phyloP scores from a whole-genome alignment of 2,329 filamentous ascomycete species.

The Ambrosiella xylebori region DNA sequence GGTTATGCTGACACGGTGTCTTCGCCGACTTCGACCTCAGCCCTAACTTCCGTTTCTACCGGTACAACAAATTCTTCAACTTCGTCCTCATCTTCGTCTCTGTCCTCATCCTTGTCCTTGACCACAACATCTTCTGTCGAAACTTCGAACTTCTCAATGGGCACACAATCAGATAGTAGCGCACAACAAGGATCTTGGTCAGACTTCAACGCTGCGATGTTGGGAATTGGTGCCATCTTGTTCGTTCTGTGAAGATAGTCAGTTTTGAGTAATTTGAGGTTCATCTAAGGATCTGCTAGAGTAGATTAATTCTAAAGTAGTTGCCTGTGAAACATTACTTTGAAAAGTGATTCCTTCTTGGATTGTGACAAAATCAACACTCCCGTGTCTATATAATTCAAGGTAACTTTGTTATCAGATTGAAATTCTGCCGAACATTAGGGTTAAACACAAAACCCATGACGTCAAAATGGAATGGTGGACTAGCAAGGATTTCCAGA shows the following conservation, averaged over 20 bases:
- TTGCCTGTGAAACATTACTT: too few species aligned
- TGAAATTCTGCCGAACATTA: too few species aligned
- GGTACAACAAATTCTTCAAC: not conserved
- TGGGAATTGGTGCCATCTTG: not conserved
- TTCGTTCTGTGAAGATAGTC: not conserved
- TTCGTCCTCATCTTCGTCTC: not conserved
- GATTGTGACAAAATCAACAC: too few species aligned
- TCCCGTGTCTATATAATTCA: too few species aligned
- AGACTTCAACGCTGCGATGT: not conserved
- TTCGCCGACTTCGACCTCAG: not conserved
- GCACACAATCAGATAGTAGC: not conserved
- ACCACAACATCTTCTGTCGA: not conserved
- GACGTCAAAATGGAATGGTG: too few species aligned
- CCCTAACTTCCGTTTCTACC: not conserved
- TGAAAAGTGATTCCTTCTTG: too few species aligned
- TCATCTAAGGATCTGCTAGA: too few species aligned
- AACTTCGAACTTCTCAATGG: not conserved
- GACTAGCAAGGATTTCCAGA: too few species aligned
- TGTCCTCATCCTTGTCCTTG: not conserved
- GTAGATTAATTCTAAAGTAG: too few species aligned
- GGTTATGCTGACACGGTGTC: constrained; percentile 5
- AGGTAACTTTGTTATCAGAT: too few species aligned
- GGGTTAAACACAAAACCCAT: too few species aligned
- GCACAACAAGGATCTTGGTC: not conserved
- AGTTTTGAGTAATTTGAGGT: too few species aligned